Conservation (phyloP, 2,329 filamentous ascomycete genomes). For the Xylariaceae sp. region DNA sequence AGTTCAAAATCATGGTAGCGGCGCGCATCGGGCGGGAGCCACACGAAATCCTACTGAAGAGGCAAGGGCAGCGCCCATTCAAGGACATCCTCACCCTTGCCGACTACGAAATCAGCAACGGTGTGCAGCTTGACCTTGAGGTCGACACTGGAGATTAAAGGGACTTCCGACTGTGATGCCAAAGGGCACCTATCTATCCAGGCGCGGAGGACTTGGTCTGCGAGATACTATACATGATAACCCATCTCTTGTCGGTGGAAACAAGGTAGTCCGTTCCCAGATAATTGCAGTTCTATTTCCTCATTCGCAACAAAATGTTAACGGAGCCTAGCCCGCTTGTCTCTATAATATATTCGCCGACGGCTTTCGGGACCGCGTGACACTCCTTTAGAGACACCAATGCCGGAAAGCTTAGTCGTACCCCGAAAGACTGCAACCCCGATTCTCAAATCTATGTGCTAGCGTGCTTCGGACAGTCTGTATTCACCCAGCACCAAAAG, state of each 20-base stretch:
- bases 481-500: background rate
- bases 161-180: background rate
- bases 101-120: conserved; percentile 92
- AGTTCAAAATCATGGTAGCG: conserved; percentile 89
- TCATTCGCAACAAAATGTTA: conserved; percentile 1
- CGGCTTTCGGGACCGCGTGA: background rate
- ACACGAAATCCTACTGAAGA: conserved; percentile 85
- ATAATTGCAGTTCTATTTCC: background rate
- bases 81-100: conserved; percentile 83
- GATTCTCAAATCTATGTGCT: background rate
- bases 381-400: too few relatives aligned
- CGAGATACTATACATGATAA: background rate
- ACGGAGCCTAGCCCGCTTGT: conserved; percentile 8
- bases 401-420: too few relatives aligned
- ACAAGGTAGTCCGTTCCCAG: conserved; percentile 17
- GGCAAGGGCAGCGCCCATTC: conserved; percentile 88
- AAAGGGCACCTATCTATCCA: background rate
- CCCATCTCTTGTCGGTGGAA: too few relatives aligned
- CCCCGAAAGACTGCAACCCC: background rate
- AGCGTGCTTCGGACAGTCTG: background rate
- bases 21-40: conserved; percentile 82
- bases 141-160: conserved; percentile 56
- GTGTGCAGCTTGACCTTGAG: conserved; percentile 64
- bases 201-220: background rate
- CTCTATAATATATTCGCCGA: background rate